These are phyloP conservation scores for Aspergillus leporis DNA, from an alignment of 495 filamentous ascomycete genomes.

Conservation along the genomic window DNA sequence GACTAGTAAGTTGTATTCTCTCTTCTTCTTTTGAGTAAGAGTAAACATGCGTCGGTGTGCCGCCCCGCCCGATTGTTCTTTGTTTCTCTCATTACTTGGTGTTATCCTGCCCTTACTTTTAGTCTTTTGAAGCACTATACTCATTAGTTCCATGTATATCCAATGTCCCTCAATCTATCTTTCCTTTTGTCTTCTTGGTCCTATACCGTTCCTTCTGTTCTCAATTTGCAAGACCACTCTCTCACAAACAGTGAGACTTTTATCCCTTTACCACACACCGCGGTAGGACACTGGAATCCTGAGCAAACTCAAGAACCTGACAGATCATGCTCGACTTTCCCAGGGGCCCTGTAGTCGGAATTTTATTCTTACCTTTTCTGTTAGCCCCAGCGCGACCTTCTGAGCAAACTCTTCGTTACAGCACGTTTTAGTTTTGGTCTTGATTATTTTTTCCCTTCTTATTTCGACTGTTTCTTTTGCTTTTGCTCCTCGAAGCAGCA, in stretches of 20 bases:
- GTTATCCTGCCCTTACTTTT: background rate
- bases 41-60: background rate
- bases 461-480: background rate
- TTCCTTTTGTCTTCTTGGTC: background rate
- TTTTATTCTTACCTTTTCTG: too few species aligned
- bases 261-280: background rate
- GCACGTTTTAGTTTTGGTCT: too few species aligned
- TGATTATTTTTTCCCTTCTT: background rate
- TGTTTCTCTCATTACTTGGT: background rate
- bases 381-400: too few species aligned
- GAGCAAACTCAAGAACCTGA: too few species aligned
- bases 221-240: background rate
- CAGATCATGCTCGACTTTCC: too few species aligned
- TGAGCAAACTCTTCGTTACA: too few species aligned
- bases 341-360: too few species aligned
- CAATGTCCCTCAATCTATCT: background rate
- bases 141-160: background rate
- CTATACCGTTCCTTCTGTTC: background rate
- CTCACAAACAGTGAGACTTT: background rate
- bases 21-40: background rate
- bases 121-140: too few species aligned
- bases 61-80: background rate
- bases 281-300: too few species aligned
- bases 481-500: background rate
- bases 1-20: background rate